phyloP scores from a whole-genome alignment of 192 early-diverging fungal species.

The Coemansia sp. region DNA sequence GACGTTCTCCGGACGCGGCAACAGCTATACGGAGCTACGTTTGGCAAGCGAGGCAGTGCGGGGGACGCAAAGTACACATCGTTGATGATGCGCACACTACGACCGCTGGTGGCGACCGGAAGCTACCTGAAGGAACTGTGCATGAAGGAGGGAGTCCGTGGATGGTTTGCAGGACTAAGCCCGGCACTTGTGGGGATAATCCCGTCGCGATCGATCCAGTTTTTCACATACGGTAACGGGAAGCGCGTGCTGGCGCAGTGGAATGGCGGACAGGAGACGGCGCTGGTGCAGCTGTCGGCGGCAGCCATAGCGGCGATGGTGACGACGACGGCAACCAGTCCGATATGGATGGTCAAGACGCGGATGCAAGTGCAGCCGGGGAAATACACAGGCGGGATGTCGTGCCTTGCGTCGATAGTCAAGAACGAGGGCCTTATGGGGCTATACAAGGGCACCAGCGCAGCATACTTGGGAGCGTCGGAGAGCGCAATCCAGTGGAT shows the following conservation, averaged over 20 bases:
- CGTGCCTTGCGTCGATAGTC: constrained; percentile 71
- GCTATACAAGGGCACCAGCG: constrained; percentile 89
- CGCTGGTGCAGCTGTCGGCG: constrained; percentile 79
- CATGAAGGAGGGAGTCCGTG: constrained; percentile 75
- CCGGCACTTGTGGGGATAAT: constrained; percentile 93
- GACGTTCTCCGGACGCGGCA: constrained; percentile 95
- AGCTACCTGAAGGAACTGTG: constrained; percentile 61
- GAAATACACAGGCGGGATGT: constrained; percentile 76
- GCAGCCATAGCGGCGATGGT: constrained; percentile 74
- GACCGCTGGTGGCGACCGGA: constrained; percentile 38
- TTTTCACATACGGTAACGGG: constrained; percentile 88
- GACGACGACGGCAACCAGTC: constrained; percentile 85
- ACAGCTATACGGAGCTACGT: constrained; percentile 62
- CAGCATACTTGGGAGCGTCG: constrained; percentile 84
- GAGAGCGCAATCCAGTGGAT: constrained; percentile 96
- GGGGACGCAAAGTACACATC: no score
- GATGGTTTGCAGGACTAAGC: constrained; percentile 93
- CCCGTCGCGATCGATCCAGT: constrained; percentile 94
- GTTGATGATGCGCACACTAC: neutral
- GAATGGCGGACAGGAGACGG: constrained; percentile 76
- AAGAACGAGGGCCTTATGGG: constrained; percentile 80
- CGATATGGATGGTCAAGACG: constrained; percentile 98
- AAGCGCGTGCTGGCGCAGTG: constrained; percentile 77
- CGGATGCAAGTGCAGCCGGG: constrained; percentile 85
- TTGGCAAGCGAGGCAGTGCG: neutral